These are phyloP conservation scores for Phytopythium mirpurense DNA, from an alignment of 352 stramenopile species.

Conservation along the genomic window DNA sequence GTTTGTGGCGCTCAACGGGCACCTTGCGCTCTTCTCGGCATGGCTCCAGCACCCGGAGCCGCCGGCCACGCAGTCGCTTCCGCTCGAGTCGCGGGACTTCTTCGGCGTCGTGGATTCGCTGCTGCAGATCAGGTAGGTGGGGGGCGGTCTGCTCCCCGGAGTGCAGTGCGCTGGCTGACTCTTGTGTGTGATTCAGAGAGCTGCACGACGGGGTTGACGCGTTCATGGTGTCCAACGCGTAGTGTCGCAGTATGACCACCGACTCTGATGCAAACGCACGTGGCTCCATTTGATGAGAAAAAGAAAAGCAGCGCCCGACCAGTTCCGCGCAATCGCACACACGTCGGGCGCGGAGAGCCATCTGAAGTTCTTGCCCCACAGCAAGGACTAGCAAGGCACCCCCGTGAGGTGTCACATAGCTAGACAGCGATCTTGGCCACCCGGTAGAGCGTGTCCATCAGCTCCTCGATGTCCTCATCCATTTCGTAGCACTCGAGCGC, in stretches of 20 bases:
- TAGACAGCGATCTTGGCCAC: constrained; percentile 47
- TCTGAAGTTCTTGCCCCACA: too few relatives aligned
- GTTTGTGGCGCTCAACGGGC: constrained; percentile 47
- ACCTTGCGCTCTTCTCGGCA: constrained; percentile 59
- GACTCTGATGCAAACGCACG: too few relatives aligned
- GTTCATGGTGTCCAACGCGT: constrained; percentile 49
- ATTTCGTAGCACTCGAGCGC: constrained; percentile 80
- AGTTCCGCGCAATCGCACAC: not conserved
- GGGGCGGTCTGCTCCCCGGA: too few relatives aligned
- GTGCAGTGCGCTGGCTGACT: too few relatives aligned
- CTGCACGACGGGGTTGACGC: constrained; percentile 56
- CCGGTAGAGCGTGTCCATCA: constrained; percentile 80
- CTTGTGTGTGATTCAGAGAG: constrained; percentile 17
- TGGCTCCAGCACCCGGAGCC: constrained; percentile 77
- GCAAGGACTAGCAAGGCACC: too few relatives aligned
- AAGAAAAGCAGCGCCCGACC: too few relatives aligned
- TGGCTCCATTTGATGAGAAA: too few relatives aligned
- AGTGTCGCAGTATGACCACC: not conserved
- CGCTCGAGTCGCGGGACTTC: constrained; percentile 62
- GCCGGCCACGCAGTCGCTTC: constrained; percentile 55
- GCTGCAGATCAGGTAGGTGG: constrained; percentile 72
- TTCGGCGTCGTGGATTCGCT: constrained; percentile 73
- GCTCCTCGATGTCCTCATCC: constrained; percentile 80
- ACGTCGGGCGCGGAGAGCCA: too few relatives aligned
- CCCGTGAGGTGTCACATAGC: too few relatives aligned